Evolutionary conservation across 345 rosid species (phyloP).

Genomic region (Bruguiera gymnorhiza): DNA sequence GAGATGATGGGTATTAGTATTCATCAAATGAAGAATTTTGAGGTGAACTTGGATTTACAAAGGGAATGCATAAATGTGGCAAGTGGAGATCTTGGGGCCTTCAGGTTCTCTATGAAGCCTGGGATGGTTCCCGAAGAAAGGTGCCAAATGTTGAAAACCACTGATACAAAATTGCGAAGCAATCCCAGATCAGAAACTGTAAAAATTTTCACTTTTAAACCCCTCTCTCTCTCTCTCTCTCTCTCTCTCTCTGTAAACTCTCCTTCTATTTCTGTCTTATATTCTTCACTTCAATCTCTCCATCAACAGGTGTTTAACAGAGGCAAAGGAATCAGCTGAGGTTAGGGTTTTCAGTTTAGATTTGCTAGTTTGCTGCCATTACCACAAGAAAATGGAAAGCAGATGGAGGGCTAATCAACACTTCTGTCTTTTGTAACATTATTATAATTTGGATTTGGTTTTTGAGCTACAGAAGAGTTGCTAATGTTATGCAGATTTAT

Average conservation of each 20-base stretch:
- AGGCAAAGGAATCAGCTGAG: background rate
- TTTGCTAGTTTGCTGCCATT: background rate
- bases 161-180: background rate
- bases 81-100: conserved; percentile 3
- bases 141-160: background rate
- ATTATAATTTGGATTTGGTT: background rate
- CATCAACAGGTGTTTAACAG: background rate
- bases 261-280: background rate
- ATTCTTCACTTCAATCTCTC: background rate
- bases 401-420: background rate
- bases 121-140: background rate
- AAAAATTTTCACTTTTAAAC: background rate
- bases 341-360: conserved; percentile 12
- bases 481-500: no score
- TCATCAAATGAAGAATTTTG: conserved; percentile 6
- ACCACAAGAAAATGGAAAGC: background rate
- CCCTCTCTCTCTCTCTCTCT: background rate
- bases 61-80: background rate
- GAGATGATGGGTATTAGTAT: background rate
- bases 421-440: background rate
- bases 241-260: background rate
- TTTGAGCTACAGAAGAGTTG: no score
- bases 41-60: background rate
- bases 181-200: background rate
- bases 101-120: background rate